phyloP scores from a whole-genome alignment of 192 early-diverging fungal genomes.

The Coemansia sp. region DNA sequence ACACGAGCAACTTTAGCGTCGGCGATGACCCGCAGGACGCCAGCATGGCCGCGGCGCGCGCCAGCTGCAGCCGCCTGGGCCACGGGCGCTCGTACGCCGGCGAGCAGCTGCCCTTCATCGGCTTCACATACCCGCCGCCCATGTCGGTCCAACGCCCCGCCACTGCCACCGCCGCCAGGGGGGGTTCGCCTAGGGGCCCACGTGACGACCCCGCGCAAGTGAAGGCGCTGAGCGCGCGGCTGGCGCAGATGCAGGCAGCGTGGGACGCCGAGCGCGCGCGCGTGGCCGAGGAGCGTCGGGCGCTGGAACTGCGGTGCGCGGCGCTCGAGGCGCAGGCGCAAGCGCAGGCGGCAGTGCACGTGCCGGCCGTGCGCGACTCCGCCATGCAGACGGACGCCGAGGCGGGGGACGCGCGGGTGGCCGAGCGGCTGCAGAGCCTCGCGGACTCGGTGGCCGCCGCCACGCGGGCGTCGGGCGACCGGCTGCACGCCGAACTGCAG shows the following conservation, averaged over 20 bases:
- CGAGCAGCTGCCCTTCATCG: constrained; percentile 82
- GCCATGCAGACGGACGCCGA: constrained; percentile 29
- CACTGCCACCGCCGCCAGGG: too few species aligned
- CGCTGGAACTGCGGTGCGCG: constrained; percentile 14
- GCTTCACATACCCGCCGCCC: constrained; percentile 68
- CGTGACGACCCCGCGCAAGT: constrained; percentile 36
- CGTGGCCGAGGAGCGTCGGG: constrained; percentile 17
- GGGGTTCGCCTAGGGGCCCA: constrained; percentile 24
- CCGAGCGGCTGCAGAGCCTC: constrained; percentile 21
- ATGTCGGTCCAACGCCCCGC: too few species aligned
- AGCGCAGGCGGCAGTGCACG: constrained; percentile 8
- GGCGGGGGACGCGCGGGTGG: neutral
- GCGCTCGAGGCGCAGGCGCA: constrained; percentile 27
- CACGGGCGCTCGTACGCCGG: constrained; percentile 66
- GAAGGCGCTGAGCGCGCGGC: constrained; percentile 16
- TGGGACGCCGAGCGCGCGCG: constrained; percentile 32
- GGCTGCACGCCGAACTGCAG: constrained; percentile 25
- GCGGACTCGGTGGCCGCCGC: constrained; percentile 19
- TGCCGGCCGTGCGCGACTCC: constrained; percentile 22
- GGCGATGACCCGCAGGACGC: constrained; percentile 68
- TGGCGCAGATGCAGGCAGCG: constrained; percentile 18
- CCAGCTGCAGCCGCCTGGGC: constrained; percentile 48
- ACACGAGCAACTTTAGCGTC: constrained; percentile 86
- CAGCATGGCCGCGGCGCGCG: constrained; percentile 45
- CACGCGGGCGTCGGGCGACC: constrained; percentile 10